These are phyloP conservation scores for Phaeosphaeria sp. DNA, from an alignment of 2,329 filamentous ascomycete genomes.

Conservation along the genomic window DNA sequence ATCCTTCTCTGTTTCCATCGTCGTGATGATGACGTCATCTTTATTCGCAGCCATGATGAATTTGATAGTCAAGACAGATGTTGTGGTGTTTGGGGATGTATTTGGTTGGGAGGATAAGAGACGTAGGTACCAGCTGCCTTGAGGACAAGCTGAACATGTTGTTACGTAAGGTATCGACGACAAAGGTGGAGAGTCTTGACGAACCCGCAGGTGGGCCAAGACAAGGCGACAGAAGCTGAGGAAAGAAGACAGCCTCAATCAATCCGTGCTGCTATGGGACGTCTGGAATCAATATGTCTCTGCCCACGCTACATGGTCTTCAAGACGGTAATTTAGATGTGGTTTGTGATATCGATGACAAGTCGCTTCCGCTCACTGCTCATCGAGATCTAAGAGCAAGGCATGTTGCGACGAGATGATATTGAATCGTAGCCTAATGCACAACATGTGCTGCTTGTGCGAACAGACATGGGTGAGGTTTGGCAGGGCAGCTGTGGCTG, in stretches of 20 bases:
- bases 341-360: too few relatives aligned
- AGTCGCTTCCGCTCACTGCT: too few relatives aligned
- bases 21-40: constrained; percentile 21
- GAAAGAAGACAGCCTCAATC: background rate
- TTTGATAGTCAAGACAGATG: background rate
- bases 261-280: background rate
- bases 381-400: too few relatives aligned
- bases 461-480: background rate
- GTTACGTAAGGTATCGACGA: background rate
- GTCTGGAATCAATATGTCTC: too few relatives aligned
- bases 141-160: background rate
- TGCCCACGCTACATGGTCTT: too few relatives aligned
- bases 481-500: constrained; percentile 7
- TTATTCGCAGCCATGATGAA: constrained; percentile 18
- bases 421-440: background rate
- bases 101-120: background rate
- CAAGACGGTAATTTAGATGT: too few relatives aligned
- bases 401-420: background rate
- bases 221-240: background rate
- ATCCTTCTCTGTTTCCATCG: constrained; percentile 30
- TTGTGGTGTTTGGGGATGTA: background rate
- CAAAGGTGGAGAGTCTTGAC: background rate
- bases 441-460: background rate
- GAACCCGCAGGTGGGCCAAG: background rate
- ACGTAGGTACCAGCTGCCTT: background rate